These are phyloP conservation scores for Penicillium sp. DNA, from an alignment of 2,329 filamentous ascomycete species.

Conservation along the genomic window DNA sequence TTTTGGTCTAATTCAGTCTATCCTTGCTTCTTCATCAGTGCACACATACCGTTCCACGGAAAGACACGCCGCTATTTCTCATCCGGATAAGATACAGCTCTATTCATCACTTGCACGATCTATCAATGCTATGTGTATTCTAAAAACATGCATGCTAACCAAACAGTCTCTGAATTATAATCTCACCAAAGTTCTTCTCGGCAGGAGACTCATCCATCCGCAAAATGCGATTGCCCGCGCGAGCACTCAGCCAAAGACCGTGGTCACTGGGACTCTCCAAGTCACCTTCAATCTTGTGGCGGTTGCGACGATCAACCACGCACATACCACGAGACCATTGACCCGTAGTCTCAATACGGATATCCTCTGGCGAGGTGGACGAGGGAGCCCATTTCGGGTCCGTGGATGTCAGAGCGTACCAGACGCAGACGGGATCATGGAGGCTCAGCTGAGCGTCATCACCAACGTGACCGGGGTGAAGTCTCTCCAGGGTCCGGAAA, in stretches of 20 bases:
- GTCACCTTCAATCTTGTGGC: slow-evolving; percentile 43
- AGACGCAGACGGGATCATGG: slow-evolving; percentile 73
- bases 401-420: slow-evolving; percentile 63
- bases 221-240: slow-evolving; percentile 72
- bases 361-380: slow-evolving; percentile 62
- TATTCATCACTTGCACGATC: neutral
- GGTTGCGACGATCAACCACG: slow-evolving; percentile 66
- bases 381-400: slow-evolving; percentile 42
- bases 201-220: slow-evolving; percentile 67
- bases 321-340: slow-evolving; percentile 96
- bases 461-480: slow-evolving; percentile 53
- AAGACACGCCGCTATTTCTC: neutral
- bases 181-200: slow-evolving; percentile 59
- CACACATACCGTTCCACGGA: neutral
- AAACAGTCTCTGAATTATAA: slow-evolving; percentile 49
- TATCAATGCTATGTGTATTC: neutral
- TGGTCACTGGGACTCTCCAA: slow-evolving; percentile 64
- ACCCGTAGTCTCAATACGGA: slow-evolving; percentile 80
- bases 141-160: neutral
- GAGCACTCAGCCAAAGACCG: slow-evolving; percentile 67
- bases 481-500: slow-evolving; percentile 61
- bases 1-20: neutral
- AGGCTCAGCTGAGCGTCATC: slow-evolving; percentile 56
- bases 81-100: neutral
- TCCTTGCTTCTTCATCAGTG: neutral